Evolutionary conservation across 345 rosid species (phyloP).

Genomic region (Citrus inodora): DNA sequence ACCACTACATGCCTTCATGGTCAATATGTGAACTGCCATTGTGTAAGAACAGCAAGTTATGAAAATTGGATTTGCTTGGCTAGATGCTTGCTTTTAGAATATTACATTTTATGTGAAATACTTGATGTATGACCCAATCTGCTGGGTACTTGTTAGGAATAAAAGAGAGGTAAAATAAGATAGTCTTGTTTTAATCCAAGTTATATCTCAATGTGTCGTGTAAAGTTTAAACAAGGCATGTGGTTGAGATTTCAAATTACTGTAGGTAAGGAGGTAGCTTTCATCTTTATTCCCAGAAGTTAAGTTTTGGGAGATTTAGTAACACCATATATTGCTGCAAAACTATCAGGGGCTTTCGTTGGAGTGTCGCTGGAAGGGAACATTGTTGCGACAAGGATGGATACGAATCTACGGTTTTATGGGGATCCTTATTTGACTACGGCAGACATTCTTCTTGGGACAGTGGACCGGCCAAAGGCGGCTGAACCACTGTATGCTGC

Average conservation of each 20-base stretch:
- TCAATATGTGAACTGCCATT: background rate
- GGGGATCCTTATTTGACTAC: slow-evolving; percentile 93
- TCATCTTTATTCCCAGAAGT: background rate
- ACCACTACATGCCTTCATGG: background rate
- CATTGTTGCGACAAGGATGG: slow-evolving; percentile 77
- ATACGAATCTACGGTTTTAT: slow-evolving; percentile 74
- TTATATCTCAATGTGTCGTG: background rate
- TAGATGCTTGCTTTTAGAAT: background rate
- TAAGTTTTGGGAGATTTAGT: background rate
- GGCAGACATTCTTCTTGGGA: slow-evolving; percentile 75
- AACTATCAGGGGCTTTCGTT: slow-evolving; percentile 77
- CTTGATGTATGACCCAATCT: background rate
- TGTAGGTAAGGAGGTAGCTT: background rate
- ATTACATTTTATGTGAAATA: background rate
- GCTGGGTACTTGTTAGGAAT: background rate
- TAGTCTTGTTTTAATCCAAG: background rate
- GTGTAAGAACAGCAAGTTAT: background rate
- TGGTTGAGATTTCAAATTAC: background rate
- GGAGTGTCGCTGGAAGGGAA: slow-evolving; percentile 97
- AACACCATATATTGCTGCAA: slow-evolving; percentile 1
- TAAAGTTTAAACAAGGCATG: background rate
- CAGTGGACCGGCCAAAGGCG: slow-evolving; percentile 80
- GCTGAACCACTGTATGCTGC: slow-evolving; percentile 81
- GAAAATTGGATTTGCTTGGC: background rate
- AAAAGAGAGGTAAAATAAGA: background rate